Evolutionary conservation across 2,329 filamentous ascomycete genomes (phyloP), one percentile per base, ranked within the genome.

Genomic region (Remersonia thermophila): DNA sequence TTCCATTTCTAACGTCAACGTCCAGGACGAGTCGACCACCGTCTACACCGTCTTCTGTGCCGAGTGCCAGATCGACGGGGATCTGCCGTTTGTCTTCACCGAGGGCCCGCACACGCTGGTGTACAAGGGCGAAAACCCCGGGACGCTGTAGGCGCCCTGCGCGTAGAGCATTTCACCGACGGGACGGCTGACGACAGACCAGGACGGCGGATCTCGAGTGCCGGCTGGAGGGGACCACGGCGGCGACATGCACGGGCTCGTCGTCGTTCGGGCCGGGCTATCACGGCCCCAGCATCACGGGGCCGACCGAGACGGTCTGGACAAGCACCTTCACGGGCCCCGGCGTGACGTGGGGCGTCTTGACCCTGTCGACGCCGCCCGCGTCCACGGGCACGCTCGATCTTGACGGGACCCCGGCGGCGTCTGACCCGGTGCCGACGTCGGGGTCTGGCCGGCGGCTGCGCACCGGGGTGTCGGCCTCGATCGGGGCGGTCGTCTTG

Each of bases 21-120:
- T 13, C 9, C 43, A 65, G 62, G 53, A 67, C 39, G 43, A 50
- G 28, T 47, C 49, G 17, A 51, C 58, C 40, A 68, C 65, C 12
- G 61, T 62, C 16, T 68, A 65, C 42, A 67, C 65, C 38, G 61
- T 69, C 28, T 69, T 69, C 47, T 69, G 65, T 41, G 58, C 59
- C 8, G 55, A 61, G 6, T 69, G 65, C 48, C 58, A 61, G 37
- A 51, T 69, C 7, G 60, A 60, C 6, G 58, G 63, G 11, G 62
- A 65, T 30, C 57, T 67, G 26, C 65, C 66, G 4, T 68, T 68
- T 42, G 44, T 63, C 32, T 56, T 69, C 38, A 57, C 63, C 10
- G 62, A 67, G 42, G 65, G 65, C 0, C 58, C 63, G 10, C 51
- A 52, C 27, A 66, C 62, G 4, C 54, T 69, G 25, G 49, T 55